Base-by-base conservation (phyloP, 371 early-diverging fungal genomes). In the Mortierella sp. region DNA sequence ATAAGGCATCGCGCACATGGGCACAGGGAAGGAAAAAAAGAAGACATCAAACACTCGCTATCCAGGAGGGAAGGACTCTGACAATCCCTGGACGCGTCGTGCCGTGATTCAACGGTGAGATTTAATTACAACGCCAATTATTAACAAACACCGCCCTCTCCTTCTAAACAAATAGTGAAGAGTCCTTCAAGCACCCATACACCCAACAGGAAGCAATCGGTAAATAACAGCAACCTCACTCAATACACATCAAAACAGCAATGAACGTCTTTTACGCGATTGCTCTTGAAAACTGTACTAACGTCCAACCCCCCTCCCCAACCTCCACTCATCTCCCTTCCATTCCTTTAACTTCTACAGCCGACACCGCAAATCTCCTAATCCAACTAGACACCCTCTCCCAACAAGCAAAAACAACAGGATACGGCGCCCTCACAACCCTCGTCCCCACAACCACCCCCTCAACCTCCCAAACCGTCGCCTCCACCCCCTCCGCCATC, bases 181-280 rank as follows among this genome's bases (percentile, higher is more conserved):
- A 85, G 69, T 85, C 85, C 8, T 85, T 85, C 79, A 85, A 81
- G 55, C 85, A 85, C 37, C 81, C 85, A 46, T 85, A 81, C 57
- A 34, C 85, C 5, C 85, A 85, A 67, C 78, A 81, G n/a, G 85
- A 85, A 50, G 85, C 85, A 26, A 78, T 81, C 44, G 74, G 83
- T 82, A 82, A 74, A 44, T 0, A 40, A 40, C 43, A 40, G 6
- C 43, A 40, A 40, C 43, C 54, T n/a, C 9, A 54, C 54, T 24
- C 54, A 55, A n/a, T n/a, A 40, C 43, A 40, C 43, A 40, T 40
- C 2, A 40, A 2, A 40, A 40, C n/a, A n/a, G n/a, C n/a, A n/a
- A n/a, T n/a, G n/a, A n/a, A n/a, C n/a, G n/a, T n/a, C n/a, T n/a
- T n/a, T n/a, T n/a, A n/a, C n/a, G n/a, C n/a, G n/a, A n/a, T n/a